Base-by-base conservation (phyloP, 2,329 filamentous ascomycete species). In the Aspergillus persii region DNA sequence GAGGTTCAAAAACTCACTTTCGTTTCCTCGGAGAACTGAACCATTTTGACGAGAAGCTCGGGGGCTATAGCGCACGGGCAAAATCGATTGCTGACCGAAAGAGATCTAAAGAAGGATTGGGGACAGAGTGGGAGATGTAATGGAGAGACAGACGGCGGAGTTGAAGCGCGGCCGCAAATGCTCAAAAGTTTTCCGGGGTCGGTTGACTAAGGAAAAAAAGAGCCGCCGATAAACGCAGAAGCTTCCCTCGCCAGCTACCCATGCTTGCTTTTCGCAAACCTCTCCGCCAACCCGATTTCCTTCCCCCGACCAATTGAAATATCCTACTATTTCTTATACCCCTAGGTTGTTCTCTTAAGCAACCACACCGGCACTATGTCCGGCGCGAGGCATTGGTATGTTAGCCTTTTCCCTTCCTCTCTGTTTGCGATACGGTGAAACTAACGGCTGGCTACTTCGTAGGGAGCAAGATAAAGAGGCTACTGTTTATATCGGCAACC, bases 381-480 rank as follows among this genome's bases (percentile, higher is more conserved):
- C 48, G 86, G 87, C 80, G 83, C 87, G 81, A 83, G 89, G 72
- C 91, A 94, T 79, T 95, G 90, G 89, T 90, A 83, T 67, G 55
- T 41, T 58, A 54, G 27, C 26, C 46, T n/a, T 48, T 62, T 50
- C 50, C 23, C 30, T 26, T 29, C 18, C 15, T 6, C 39, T 39
- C 26, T 27, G n/a, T 44, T 31, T 30, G n/a, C 30, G 51, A 11
- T 18, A 12, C 7, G 36, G 6, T 12, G 29, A 63, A 47, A 50
- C 63, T 73, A 62, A 70, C 3, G 27, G 12, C n/a, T 7, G 36
- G 36, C 12, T 41, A 4, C 12, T 12, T 41, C n/a, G 18, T 66
- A 93, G 90, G 91, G 92, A 97, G 76, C 94, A 98, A 82, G 94
- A 98, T 79, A 97, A 97, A 78, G 94, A 98, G 79, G 92, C 92